Conservation (phyloP, 2,329 filamentous ascomycete genomes). For the Nemania abortiva region DNA sequence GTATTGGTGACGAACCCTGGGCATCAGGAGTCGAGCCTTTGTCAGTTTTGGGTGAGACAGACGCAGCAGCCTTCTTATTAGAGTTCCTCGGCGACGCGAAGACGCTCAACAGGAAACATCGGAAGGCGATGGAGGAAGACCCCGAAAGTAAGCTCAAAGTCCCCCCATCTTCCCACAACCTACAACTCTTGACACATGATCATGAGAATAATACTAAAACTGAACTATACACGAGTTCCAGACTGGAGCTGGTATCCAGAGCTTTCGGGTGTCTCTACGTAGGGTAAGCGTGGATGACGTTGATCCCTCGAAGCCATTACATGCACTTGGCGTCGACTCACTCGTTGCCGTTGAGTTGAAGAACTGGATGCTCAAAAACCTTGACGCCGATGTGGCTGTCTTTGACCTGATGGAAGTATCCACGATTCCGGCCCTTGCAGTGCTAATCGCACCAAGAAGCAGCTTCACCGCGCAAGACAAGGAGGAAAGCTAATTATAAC, state of each 20-base stretch:
- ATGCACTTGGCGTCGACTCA: neutral
- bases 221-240: constrained; percentile 9
- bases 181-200: neutral
- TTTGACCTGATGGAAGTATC: neutral
- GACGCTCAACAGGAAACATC: constrained; percentile 1
- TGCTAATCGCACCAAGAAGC: neutral
- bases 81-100: constrained; percentile 3
- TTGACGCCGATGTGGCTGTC: neutral
- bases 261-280: constrained; percentile 6
- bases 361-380: neutral
- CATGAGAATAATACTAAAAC: neutral
- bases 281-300: neutral
- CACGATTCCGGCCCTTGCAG: neutral
- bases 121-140: constrained; percentile 13
- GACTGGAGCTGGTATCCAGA: constrained; percentile 10
- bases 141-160: constrained; percentile 7
- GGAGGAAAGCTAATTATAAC: neutral
- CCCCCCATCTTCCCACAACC: neutral
- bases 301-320: neutral
- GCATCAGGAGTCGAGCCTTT: constrained; percentile 12
- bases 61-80: neutral
- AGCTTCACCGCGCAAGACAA: neutral
- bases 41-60: constrained; percentile 1
- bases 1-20: neutral
- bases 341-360: neutral